These are phyloP conservation scores for Kodamaea restingae DNA, from an alignment of 805 yeast species.

Conservation along the genomic window DNA sequence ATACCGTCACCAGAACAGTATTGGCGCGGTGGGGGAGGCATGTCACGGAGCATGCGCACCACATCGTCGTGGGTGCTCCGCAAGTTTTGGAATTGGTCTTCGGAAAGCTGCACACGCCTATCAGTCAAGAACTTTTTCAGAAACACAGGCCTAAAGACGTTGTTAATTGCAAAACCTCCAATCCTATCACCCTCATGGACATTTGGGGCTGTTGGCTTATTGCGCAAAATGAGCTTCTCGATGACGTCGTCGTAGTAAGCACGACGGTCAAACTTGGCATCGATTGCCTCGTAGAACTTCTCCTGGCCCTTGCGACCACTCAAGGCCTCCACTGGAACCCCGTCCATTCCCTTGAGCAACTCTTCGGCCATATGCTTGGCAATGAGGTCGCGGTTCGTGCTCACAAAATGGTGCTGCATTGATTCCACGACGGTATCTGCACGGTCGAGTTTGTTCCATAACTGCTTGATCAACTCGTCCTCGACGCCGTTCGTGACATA, in stretches of 20 bases:
- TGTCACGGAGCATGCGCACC: conserved; percentile 19
- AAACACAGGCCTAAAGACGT: conserved; percentile 10
- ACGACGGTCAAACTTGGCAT: conserved; percentile 7
- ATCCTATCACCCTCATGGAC: conserved; percentile 2
- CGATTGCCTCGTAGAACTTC: conserved; percentile 7
- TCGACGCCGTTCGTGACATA: conserved; percentile 6
- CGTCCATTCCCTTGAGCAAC: conserved; percentile 2
- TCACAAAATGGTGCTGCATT: conserved; percentile 3
- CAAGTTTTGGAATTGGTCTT: conserved; percentile 17
- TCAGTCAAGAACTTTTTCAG: conserved; percentile 8
- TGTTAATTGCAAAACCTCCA: conserved; percentile 9
- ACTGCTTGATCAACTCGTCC: conserved; percentile 7
- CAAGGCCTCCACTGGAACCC: not conserved
- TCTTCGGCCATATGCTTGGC: conserved; percentile 3
- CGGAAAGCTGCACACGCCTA: conserved; percentile 4
- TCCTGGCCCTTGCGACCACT: not conserved
- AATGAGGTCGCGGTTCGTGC: conserved; percentile 1
- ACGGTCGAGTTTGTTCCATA: conserved; percentile 6
- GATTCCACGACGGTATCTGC: conserved; percentile 2
- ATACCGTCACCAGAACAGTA: conserved; percentile 39
- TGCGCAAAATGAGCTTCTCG: conserved; percentile 9
- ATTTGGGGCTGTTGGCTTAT: conserved; percentile 7
- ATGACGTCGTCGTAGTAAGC: conserved; percentile 10
- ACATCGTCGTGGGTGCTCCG: conserved; percentile 23
- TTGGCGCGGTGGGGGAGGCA: conserved; percentile 20